These are phyloP conservation scores for Hanseniaspora gamundiae DNA, from an alignment of 1,139 yeast genomes.

Conservation along the genomic window DNA sequence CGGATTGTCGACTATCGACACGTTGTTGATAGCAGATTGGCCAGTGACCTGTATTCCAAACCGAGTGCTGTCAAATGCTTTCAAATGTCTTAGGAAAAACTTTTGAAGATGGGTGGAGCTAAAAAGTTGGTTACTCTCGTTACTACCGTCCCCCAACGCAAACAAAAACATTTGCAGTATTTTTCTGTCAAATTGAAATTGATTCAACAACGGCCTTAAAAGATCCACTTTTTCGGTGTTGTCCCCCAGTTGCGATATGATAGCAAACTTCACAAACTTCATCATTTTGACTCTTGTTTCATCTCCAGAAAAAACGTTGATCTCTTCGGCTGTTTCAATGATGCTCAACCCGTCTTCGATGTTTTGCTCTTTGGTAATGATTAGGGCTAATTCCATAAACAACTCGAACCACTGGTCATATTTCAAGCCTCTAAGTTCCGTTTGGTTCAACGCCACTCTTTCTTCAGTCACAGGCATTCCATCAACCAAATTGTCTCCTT, in stretches of 20 bases:
- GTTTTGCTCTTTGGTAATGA: constrained; percentile 49
- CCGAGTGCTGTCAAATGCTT: constrained; percentile 68
- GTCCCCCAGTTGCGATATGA: constrained; percentile 46
- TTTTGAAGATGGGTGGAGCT: constrained; percentile 80
- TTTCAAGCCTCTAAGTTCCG: constrained; percentile 59
- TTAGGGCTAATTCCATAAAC: constrained; percentile 65
- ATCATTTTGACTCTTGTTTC: constrained; percentile 43
- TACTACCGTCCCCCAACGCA: constrained; percentile 28
- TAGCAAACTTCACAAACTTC: constrained; percentile 51
- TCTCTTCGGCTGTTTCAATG: constrained; percentile 60
- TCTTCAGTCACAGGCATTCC: constrained; percentile 27
- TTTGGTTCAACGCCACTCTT: constrained; percentile 29
- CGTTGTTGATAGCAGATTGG: constrained; percentile 57
- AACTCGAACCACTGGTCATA: constrained; percentile 79
- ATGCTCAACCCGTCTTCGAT: constrained; percentile 60
- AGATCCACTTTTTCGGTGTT: constrained; percentile 41
- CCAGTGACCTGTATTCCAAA: constrained; percentile 49
- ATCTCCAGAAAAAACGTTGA: constrained; percentile 64
- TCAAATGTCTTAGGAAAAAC: constrained; percentile 75
- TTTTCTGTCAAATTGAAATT: constrained; percentile 65
- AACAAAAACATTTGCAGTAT: constrained; percentile 55
- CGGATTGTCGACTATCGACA: constrained; percentile 27
- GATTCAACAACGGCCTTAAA: constrained; percentile 50
- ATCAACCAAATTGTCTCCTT: constrained; percentile 37
- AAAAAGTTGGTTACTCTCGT: constrained; percentile 51